A percentile compares a stretch with the other conserved stretches of the same genome.
Evolutionary conservation across 441 rosid species (phyloP).

Genomic region (Erodium chrysanthum): DNA sequence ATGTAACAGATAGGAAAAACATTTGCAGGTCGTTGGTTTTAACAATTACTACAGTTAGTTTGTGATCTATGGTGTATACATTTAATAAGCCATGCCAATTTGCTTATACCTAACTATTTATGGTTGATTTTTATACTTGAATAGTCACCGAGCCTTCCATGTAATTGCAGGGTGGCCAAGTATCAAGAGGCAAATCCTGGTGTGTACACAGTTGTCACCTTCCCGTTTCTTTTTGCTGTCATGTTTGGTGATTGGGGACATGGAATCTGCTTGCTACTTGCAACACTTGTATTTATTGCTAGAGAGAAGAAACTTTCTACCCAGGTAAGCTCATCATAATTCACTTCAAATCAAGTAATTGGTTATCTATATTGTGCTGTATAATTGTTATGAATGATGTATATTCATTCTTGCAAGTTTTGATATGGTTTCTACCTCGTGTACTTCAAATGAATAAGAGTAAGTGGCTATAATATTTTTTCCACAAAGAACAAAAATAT

Average conservation of each 20-base stretch:
- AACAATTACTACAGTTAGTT: not conserved
- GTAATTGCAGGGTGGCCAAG: conserved; percentile 68
- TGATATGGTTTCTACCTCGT: not conserved
- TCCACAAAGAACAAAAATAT: not conserved
- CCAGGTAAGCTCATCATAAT: conserved; percentile 43
- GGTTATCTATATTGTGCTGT: not conserved
- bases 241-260: conserved; percentile 99
- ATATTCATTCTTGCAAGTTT: not conserved
- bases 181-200: conserved; percentile 97
- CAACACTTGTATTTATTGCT: conserved; percentile 42
- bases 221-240: conserved; percentile 95
- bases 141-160: not conserved
- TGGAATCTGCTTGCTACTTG: conserved; percentile 84
- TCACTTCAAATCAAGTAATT: not conserved
- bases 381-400: not conserved
- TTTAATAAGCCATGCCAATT: not conserved
- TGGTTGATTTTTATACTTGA: not conserved
- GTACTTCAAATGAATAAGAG: not conserved
- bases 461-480: not conserved
- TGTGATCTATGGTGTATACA: not conserved
- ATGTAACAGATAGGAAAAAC: not conserved
- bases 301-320: conserved; percentile 77
- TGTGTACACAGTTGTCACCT: conserved; percentile 70
- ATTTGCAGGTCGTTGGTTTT: not conserved
- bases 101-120: not conserved